Evolutionary conservation across 2,329 filamentous ascomycete species (phyloP).

Genomic region (Diaporthe citriasiana): DNA sequence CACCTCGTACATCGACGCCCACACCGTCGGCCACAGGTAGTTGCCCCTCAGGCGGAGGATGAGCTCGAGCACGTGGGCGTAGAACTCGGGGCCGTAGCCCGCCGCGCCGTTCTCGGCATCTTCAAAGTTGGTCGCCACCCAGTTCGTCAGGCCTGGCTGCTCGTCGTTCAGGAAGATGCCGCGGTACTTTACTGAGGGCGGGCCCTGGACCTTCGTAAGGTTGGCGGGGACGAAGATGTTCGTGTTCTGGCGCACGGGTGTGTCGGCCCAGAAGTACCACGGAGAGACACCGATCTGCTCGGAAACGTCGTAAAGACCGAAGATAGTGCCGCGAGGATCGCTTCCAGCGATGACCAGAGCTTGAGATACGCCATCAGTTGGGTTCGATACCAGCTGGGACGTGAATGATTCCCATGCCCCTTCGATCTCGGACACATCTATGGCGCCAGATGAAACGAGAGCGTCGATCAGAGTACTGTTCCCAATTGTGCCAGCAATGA

Average conservation of each 20-base stretch:
- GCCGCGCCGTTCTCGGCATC: slow-evolving; percentile 60
- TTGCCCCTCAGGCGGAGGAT: slow-evolving; percentile 79
- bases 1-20: slow-evolving; percentile 79
- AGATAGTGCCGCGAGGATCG: slow-evolving; percentile 76
- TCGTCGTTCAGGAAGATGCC: slow-evolving; percentile 81
- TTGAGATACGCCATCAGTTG: slow-evolving; percentile 66
- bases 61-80: slow-evolving; percentile 78
- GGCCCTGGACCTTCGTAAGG: slow-evolving; percentile 64
- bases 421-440: slow-evolving; percentile 69
- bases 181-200: slow-evolving; percentile 76
- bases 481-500: slow-evolving; percentile 79
- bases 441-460: slow-evolving; percentile 66
- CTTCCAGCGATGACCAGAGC: slow-evolving; percentile 78
- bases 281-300: slow-evolving; percentile 82
- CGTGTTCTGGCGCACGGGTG: slow-evolving; percentile 64
- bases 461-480: slow-evolving; percentile 73
- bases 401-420: slow-evolving; percentile 80
- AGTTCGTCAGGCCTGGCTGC: slow-evolving; percentile 76
- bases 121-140: slow-evolving; percentile 64
- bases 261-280: slow-evolving; percentile 79
- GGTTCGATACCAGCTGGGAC: slow-evolving; percentile 69
- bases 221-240: slow-evolving; percentile 68
- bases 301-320: slow-evolving; percentile 78
- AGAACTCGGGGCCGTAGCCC: slow-evolving; percentile 73
- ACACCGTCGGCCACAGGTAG: slow-evolving; percentile 78